Evolutionary conservation across 2,329 filamentous ascomycete species (phyloP).

Genomic region (Penicillium sp.): DNA sequence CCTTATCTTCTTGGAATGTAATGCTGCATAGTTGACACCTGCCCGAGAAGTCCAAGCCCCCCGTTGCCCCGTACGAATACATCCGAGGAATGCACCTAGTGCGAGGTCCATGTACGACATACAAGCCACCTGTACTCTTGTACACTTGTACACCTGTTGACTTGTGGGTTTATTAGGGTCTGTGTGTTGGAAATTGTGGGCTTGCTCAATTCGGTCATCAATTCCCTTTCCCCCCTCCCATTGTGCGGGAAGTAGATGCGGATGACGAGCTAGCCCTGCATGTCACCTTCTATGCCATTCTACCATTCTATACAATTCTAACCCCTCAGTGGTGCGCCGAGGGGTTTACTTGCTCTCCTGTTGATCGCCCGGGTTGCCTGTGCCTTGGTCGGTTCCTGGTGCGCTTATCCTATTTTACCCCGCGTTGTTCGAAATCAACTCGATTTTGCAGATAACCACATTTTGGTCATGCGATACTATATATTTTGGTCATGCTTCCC

Average conservation of each 20-base stretch:
- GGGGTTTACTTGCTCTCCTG: not conserved
- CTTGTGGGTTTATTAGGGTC: not conserved
- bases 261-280: conserved; percentile 2
- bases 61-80: conserved; percentile 7
- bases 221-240: not conserved
- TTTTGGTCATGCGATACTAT: not conserved
- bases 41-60: not conserved
- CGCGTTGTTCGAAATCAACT: not conserved
- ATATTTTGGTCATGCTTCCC: not conserved
- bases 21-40: conserved; percentile 7
- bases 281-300: conserved; percentile 2
- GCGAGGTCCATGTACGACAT: conserved; percentile 14
- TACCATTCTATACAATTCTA: not conserved
- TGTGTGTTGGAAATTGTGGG: not conserved
- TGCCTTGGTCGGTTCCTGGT: not conserved
- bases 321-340: conserved; percentile 2
- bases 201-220: not conserved
- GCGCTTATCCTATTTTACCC: not conserved
- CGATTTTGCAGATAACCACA: not conserved
- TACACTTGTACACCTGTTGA: not conserved
- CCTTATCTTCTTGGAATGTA: conserved; percentile 1
- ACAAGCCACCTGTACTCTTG: conserved; percentile 5
- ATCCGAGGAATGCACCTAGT: conserved; percentile 9
- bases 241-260: conserved; percentile 1
- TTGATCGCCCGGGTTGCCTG: not conserved